Conservation (phyloP, 495 filamentous ascomycete genomes). For the Pyronema omphalodes region DNA sequence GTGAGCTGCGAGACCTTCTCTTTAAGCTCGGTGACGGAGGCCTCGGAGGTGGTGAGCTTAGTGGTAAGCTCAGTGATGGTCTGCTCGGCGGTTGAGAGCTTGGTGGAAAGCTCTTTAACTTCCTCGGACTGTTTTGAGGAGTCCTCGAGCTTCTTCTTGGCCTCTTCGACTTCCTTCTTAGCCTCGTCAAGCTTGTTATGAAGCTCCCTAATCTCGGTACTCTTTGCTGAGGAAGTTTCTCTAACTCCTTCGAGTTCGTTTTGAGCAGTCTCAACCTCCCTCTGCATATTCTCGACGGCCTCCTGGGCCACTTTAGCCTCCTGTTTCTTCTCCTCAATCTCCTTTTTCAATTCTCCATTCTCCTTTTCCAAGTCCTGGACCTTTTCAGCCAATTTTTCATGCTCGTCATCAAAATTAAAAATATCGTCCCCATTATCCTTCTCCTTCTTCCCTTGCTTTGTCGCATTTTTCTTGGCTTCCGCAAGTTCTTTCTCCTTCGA, state of each 20-base stretch:
- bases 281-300: conserved; percentile 33
- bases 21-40: no score
- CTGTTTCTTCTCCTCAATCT: conserved; percentile 32
- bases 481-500: conserved; percentile 20
- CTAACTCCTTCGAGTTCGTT: conserved; percentile 26
- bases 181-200: not conserved
- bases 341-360: conserved; percentile 42
- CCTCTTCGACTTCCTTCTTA: not conserved
- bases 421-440: conserved; percentile 44
- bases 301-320: conserved; percentile 38
- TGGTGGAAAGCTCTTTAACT: no score
- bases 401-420: conserved; percentile 70
- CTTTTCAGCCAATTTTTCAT: conserved; percentile 45
- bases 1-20: no score
- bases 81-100: no score
- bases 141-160: not conserved
- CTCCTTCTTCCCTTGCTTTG: conserved; percentile 11
- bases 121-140: not conserved
- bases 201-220: conserved; percentile 28
- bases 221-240: conserved; percentile 16
- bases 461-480: conserved; percentile 12
- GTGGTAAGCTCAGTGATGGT: no score
- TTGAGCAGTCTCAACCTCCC: conserved; percentile 26
- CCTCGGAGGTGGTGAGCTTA: no score
- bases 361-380: conserved; percentile 45